Evolutionary conservation across 139 green algal species (phyloP), one percentile per base, ranked within the genome.

Genomic region (Tetradesmus lagerheimii): DNA sequence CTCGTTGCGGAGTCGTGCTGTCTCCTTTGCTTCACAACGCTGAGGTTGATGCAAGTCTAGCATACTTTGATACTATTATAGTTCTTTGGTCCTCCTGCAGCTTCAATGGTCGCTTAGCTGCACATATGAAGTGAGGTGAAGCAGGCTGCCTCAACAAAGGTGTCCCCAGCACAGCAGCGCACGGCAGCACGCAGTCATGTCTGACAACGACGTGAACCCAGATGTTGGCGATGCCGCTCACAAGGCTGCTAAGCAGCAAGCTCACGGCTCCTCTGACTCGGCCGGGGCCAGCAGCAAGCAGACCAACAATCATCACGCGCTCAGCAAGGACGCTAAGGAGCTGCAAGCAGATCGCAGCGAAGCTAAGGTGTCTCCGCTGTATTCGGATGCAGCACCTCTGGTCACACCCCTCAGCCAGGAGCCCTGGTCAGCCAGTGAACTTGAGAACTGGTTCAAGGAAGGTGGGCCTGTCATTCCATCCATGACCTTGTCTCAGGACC

Each of bases 371-470:
- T 0, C 57, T 18, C 57, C 57, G 23, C 57, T 71, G 57, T 85
- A 41, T 38, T 41, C 79, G 14, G 79, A 85, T 34, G 39, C 41
- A 35, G 79, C 39, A n/a, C 39, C 79, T 85, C 27, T 35, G 27
- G 41, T 85, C 31, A 66, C 41, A 31, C 79, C 79, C 39, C 79
- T 29, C 18, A 67, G 41, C n/a, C 79, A 85, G 27, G 41, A 85
- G 41, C 41, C 43, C 79, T 41, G 29, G 79, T 67, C 79, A 50
- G 41, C 35, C 31, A 85, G 79, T 85, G 43, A 85, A 85, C 34
- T 85, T 15, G 41, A 85, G 9, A 29, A 83, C 27, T 41, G 16
- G 27, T 14, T 85, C 8, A 39, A 5, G 4, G 39, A 29, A 38
- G 34, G 35, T 39, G 57, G 57, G 2, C 57, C 57, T 71, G 57